Percentiles rank a stretch among this genome's conserved stretches.
Conservation (phyloP, 441 rosid species). For the Populus hybrid region DNA sequence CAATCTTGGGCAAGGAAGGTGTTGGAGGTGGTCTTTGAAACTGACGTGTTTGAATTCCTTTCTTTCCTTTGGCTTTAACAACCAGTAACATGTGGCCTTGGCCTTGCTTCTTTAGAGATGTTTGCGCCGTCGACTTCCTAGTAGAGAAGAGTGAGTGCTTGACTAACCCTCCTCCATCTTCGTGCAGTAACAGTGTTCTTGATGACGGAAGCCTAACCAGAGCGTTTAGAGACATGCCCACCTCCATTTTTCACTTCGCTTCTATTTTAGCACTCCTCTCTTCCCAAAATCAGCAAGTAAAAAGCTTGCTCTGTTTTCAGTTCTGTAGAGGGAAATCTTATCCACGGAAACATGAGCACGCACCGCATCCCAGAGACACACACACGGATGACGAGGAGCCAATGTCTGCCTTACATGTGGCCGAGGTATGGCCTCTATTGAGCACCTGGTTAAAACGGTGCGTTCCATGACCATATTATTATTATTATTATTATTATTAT, state of each 20-base stretch:
- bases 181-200: conserved; percentile 25
- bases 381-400: background rate
- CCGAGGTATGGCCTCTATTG: conserved; percentile 1
- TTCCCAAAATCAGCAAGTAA: background rate
- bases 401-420: conserved; percentile 46
- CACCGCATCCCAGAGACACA: background rate
- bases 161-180: conserved; percentile 43
- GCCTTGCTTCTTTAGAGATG: conserved; percentile 19
- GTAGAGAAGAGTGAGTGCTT: conserved; percentile 56
- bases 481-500: background rate
- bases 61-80: conserved; percentile 81
- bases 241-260: conserved; percentile 42
- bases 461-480: background rate
- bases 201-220: conserved; percentile 61
- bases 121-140: conserved; percentile 27
- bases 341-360: conserved; percentile 24
- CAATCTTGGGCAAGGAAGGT: conserved; percentile 83
- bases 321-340: conserved; percentile 26
- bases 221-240: conserved; percentile 73
- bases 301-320: background rate
- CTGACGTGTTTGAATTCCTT: conserved; percentile 76
- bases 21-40: conserved; percentile 53
- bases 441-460: background rate
- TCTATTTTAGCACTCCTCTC: background rate
- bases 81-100: conserved; percentile 30